Percentiles rank a stretch among this genome's conserved stretches.
phyloP scores from a whole-genome alignment of 2,329 filamentous ascomycete genomes.

The Thielaviopsis musarum region DNA sequence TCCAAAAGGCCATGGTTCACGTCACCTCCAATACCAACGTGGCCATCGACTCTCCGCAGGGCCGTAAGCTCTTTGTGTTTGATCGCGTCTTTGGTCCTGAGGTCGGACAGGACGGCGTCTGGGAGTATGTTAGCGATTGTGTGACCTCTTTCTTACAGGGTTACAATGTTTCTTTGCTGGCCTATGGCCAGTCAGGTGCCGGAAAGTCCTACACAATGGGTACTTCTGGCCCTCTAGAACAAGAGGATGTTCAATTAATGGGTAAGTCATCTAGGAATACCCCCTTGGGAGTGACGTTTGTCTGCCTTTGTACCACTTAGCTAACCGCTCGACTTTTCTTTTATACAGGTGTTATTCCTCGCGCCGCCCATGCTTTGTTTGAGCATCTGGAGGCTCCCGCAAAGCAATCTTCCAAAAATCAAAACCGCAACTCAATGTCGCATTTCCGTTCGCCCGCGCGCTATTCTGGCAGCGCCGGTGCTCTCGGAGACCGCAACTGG shows the following conservation, averaged over 20 bases:
- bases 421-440: constrained; percentile 51
- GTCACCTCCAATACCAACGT: constrained; percentile 73
- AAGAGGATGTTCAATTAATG: constrained; percentile 54
- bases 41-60: constrained; percentile 78
- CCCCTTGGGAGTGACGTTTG: background rate
- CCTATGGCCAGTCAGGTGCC: constrained; percentile 92
- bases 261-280: constrained; percentile 38
- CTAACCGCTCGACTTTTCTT: constrained; percentile 12
- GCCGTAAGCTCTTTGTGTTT: constrained; percentile 89
- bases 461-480: constrained; percentile 39
- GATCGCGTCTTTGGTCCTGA: constrained; percentile 84
- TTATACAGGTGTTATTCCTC: constrained; percentile 70
- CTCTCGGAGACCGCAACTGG: constrained; percentile 61
- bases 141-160: constrained; percentile 82
- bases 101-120: constrained; percentile 72
- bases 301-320: background rate
- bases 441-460: constrained; percentile 66
- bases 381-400: constrained; percentile 57
- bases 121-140: constrained; percentile 86
- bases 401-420: constrained; percentile 28
- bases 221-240: constrained; percentile 70
- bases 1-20: constrained; percentile 83
- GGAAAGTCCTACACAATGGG: constrained; percentile 99
- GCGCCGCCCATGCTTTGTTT: constrained; percentile 73
- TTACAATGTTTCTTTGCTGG: constrained; percentile 95